A percentile compares a stretch with the other conserved stretches of the same genome.
These are phyloP conservation scores for Suillus subluteus DNA, from an alignment of 768 basidiomycete species.

Conservation along the genomic window DNA sequence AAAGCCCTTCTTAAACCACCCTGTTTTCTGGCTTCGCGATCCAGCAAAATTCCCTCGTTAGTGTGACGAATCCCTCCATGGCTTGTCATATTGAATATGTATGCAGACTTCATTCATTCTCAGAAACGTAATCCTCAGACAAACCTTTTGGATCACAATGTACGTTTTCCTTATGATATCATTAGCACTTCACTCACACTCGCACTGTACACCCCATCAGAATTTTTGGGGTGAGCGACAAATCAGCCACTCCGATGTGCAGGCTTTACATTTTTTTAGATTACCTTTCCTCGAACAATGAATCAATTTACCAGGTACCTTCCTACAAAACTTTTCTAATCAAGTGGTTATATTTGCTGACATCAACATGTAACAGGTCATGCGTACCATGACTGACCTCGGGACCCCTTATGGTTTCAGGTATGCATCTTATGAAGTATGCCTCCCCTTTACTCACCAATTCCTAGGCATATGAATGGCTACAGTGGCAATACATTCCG, in stretches of 20 bases:
- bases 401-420: conserved; percentile 54
- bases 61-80: conserved; percentile 4
- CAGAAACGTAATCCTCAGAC: conserved; percentile 55
- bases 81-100: not conserved
- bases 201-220: conserved; percentile 12
- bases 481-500: conserved; percentile 56
- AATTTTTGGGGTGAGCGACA: conserved; percentile 23
- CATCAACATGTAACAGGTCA: conserved; percentile 29
- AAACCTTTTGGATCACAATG: conserved; percentile 45
- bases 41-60: conserved; percentile 51
- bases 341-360: not conserved
- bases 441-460: not conserved
- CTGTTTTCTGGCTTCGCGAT: conserved; percentile 54
- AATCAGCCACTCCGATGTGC: not conserved
- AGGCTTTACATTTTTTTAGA: conserved; percentile 30
- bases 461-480: conserved; percentile 47
- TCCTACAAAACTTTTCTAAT: not conserved
- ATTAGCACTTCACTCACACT: not conserved
- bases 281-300: conserved; percentile 50
- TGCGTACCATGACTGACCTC: conserved; percentile 58
- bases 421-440: conserved; percentile 19
- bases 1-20: conserved; percentile 42
- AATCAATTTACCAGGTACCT: conserved; percentile 45
- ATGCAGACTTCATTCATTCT: conserved; percentile 38
- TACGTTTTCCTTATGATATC: conserved; percentile 14